Conservation (phyloP, 345 rosid species). For the Eucalyptus globulus region DNA sequence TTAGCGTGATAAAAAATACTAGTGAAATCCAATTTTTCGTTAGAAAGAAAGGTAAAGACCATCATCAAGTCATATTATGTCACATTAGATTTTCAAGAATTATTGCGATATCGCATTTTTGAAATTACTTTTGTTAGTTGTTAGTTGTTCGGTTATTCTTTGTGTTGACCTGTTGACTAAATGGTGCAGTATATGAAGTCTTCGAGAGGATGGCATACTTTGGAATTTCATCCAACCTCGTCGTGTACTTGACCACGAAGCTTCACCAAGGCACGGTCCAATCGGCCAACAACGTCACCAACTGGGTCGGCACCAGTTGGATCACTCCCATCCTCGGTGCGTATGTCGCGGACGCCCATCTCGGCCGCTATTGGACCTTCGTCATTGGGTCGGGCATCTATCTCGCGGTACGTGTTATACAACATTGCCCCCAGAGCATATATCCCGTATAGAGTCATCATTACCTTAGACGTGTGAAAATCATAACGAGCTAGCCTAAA, state of each 20-base stretch:
- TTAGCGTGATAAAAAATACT: background rate
- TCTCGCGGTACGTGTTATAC: conserved; percentile 21
- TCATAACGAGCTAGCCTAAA: background rate
- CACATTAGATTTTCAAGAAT: background rate
- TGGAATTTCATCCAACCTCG: conserved; percentile 73
- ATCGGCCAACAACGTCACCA: conserved; percentile 83
- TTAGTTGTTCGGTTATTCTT: background rate
- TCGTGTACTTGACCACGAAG: conserved; percentile 59
- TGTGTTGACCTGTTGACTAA: background rate
- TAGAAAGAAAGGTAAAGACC: too few species aligned
- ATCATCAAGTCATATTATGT: background rate
- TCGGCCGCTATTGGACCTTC: conserved; percentile 87
- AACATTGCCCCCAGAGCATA: background rate
- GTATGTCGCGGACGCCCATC: conserved; percentile 75
- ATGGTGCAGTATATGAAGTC: conserved; percentile 53
- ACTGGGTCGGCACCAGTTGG: conserved; percentile 91
- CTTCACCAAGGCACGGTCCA: conserved; percentile 75
- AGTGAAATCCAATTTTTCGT: background rate
- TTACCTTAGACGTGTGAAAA: background rate
- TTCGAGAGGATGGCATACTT: conserved; percentile 89
- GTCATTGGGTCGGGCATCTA: conserved; percentile 39
- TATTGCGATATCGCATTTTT: conserved; percentile 28
- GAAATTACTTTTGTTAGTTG: background rate
- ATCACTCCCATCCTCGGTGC: conserved; percentile 83
- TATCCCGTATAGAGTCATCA: too few species aligned